Evolutionary conservation across 371 early-diverging fungal genomes (phyloP).

Genomic region (Lichtheimia corymbifera): DNA sequence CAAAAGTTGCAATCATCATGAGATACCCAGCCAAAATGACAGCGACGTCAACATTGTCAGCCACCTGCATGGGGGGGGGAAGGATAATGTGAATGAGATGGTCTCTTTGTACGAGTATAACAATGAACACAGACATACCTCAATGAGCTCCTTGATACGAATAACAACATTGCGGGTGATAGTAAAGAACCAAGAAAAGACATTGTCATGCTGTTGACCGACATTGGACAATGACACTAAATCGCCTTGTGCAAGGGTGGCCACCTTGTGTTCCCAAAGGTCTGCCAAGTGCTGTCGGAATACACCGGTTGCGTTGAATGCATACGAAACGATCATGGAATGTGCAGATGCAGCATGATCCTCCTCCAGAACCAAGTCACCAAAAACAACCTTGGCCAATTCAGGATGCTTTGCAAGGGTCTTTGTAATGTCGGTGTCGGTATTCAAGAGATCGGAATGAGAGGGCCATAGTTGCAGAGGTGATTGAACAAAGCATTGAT

Average conservation of each 20-base stretch:
- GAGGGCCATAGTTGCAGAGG: conserved; percentile 42
- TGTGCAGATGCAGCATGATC: conserved; percentile 15
- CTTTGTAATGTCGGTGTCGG: conserved; percentile 31
- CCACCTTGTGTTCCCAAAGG: conserved; percentile 56
- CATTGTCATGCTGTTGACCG: conserved; percentile 20
- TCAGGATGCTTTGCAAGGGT: conserved; percentile 41
- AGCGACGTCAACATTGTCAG: conserved; percentile 79
- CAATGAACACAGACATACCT: conserved; percentile 36
- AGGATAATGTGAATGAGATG: not conserved
- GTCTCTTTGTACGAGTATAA: conserved; percentile 3
- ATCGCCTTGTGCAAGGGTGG: conserved; percentile 39
- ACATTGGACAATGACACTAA: conserved; percentile 21
- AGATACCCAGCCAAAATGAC: conserved; percentile 81
- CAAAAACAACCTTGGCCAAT: conserved; percentile 16
- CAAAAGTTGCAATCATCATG: conserved; percentile 85
- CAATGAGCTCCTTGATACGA: conserved; percentile 59
- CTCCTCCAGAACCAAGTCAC: not conserved
- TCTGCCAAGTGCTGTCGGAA: conserved; percentile 42
- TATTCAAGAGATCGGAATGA: conserved; percentile 26
- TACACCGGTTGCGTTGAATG: conserved; percentile 50
- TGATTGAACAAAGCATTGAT: conserved; percentile 35
- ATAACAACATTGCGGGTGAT: conserved; percentile 52
- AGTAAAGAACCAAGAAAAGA: conserved; percentile 46
- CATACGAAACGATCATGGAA: conserved; percentile 52
- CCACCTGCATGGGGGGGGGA: conserved; percentile 40